A percentile compares a stretch with the other conserved stretches of the same genome.
phyloP scores from a whole-genome alignment of 306 rosid species.

The Lathyrus oleraceus region DNA sequence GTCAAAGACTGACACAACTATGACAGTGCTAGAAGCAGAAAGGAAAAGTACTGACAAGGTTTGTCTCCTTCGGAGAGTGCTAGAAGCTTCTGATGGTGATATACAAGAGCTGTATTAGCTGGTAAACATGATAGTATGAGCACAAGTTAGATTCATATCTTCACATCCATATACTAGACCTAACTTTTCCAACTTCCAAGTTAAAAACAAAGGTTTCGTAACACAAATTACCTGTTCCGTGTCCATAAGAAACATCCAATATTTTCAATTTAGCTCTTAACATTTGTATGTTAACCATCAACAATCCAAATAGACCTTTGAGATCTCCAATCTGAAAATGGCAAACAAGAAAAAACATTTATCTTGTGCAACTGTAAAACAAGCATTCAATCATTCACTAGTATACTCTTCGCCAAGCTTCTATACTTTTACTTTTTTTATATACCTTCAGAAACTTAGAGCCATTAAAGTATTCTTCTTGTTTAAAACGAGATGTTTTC shows the following conservation, averaged over 20 bases:
- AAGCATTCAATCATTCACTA: slow-evolving; percentile 13
- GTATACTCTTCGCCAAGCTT: slow-evolving; percentile 18
- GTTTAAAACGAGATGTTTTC: slow-evolving; percentile 82
- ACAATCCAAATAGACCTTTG: slow-evolving; percentile 75
- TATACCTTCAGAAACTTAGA: slow-evolving; percentile 89
- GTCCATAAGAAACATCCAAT: slow-evolving; percentile 71
- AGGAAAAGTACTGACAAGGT: slow-evolving; percentile 69
- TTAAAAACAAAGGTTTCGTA: no score
- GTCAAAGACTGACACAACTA: not conserved
- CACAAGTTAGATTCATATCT: slow-evolving; percentile 34
- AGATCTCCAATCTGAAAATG: slow-evolving; percentile 84
- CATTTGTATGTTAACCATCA: slow-evolving; percentile 77
- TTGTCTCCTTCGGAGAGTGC: slow-evolving; percentile 93
- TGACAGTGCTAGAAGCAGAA: not conserved
- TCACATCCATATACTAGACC: slow-evolving; percentile 16
- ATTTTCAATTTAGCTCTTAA: slow-evolving; percentile 79
- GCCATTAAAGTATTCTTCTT: slow-evolving; percentile 82
- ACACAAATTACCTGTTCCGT: slow-evolving; percentile 64
- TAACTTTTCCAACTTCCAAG: no score
- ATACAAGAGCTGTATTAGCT: slow-evolving; percentile 88
- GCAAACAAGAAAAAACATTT: slow-evolving; percentile 13
- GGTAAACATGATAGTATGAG: slow-evolving; percentile 31
- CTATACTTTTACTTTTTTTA: slow-evolving; percentile 5
- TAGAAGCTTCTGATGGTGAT: slow-evolving; percentile 89
- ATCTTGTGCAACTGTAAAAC: slow-evolving; percentile 22